These are phyloP conservation scores for Candida fluviatilis DNA, from an alignment of 805 yeast species.

Conservation along the genomic window DNA sequence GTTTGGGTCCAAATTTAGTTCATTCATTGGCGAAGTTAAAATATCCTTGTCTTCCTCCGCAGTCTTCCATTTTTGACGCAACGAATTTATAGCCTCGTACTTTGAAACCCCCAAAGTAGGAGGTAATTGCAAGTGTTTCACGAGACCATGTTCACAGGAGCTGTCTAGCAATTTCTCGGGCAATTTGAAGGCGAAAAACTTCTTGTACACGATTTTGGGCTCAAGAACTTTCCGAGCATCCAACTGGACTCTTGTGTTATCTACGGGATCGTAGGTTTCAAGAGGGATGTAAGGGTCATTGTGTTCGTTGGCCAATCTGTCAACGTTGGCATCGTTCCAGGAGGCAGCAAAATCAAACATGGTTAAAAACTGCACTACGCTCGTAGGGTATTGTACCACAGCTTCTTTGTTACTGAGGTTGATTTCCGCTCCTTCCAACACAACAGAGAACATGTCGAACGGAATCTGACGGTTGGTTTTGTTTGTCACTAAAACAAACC, in stretches of 20 bases:
- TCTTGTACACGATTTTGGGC: slow-evolving; percentile 33
- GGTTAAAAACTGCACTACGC: slow-evolving; percentile 25
- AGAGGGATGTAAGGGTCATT: slow-evolving; percentile 24
- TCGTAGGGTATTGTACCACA: slow-evolving; percentile 15
- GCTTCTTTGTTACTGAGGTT: slow-evolving; percentile 17
- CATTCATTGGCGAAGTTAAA: slow-evolving; percentile 1
- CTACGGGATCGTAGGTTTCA: slow-evolving; percentile 24
- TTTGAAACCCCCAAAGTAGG: slow-evolving; percentile 33
- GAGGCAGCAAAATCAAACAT: slow-evolving; percentile 42
- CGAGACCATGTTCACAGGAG: slow-evolving; percentile 31
- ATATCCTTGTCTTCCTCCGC: slow-evolving; percentile 8
- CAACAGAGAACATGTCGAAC: slow-evolving; percentile 37
- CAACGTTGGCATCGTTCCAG: slow-evolving; percentile 33
- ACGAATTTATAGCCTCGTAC: slow-evolving; percentile 22
- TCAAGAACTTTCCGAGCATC: slow-evolving; percentile 20
- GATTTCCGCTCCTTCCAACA: slow-evolving; percentile 32
- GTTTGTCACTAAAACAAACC: slow-evolving; percentile 30
- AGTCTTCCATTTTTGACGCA: slow-evolving; percentile 21
- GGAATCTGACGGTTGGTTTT: slow-evolving; percentile 24
- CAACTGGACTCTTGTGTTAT: slow-evolving; percentile 24
- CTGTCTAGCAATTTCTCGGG: slow-evolving; percentile 35
- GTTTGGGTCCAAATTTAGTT: neutral
- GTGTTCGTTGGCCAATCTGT: slow-evolving; percentile 28
- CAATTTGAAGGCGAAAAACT: slow-evolving; percentile 36
- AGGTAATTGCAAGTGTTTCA: slow-evolving; percentile 34